Percentiles rank a stretch among this genome's conserved stretches.
These are phyloP conservation scores for Annulohypoxylon stygium DNA, from an alignment of 495 filamentous ascomycete species.

Conservation along the genomic window DNA sequence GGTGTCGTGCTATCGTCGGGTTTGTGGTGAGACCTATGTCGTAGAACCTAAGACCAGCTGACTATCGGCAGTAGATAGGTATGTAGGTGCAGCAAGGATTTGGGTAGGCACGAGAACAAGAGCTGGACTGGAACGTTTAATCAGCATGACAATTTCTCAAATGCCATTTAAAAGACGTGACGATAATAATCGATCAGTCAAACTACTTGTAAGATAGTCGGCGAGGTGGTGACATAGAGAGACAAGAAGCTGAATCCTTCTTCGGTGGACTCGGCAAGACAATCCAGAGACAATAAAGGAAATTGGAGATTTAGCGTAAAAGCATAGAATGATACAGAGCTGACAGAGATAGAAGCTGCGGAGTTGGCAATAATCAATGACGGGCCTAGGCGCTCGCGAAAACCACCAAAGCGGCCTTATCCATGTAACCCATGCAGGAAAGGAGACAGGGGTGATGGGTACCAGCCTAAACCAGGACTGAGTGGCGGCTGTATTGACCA, in stretches of 20 bases:
- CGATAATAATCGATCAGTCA: constrained; percentile 22
- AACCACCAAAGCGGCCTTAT: constrained; percentile 37
- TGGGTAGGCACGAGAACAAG: constrained; percentile 24
- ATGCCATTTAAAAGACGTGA: constrained; percentile 7
- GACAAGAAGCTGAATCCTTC: not conserved
- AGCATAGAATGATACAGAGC: constrained; percentile 28
- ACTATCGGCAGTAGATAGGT: constrained; percentile 26
- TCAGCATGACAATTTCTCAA: constrained; percentile 31
- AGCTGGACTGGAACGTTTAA: constrained; percentile 29
- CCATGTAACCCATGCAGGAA: constrained; percentile 36
- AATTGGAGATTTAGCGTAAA: constrained; percentile 31
- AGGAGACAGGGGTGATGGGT: constrained; percentile 22
- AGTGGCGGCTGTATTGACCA: constrained; percentile 39
- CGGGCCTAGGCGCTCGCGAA: constrained; percentile 41
- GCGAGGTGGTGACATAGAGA: constrained; percentile 17
- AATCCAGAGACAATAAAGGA: constrained; percentile 20
- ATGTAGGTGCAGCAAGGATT: constrained; percentile 15
- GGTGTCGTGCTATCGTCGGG: constrained; percentile 33
- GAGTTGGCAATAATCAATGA: constrained; percentile 43
- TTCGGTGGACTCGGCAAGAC: constrained; percentile 36
- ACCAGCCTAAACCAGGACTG: constrained; percentile 43
- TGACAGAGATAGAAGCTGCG: constrained; percentile 28
- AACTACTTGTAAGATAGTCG: constrained; percentile 19
- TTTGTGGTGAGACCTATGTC: constrained; percentile 44
- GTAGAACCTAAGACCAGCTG: constrained; percentile 42